Conservation (phyloP, 2,329 filamentous ascomycete genomes). For the Bisporella sp. region DNA sequence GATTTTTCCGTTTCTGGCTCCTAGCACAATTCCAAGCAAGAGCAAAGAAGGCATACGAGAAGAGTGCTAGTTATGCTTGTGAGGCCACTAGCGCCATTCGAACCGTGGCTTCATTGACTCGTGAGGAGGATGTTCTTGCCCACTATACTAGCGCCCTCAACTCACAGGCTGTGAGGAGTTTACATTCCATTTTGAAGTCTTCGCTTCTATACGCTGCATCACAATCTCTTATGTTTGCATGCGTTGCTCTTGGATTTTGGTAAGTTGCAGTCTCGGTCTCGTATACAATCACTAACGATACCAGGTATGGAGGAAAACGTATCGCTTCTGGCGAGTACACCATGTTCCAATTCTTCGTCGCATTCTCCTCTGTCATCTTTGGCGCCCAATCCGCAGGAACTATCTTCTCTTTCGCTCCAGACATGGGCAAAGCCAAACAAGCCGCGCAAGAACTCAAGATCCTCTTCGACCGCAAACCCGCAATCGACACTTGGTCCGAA, state of each 20-base stretch:
- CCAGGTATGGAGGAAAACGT: constrained; percentile 65
- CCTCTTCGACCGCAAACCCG: constrained; percentile 75
- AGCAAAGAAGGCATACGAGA: constrained; percentile 72
- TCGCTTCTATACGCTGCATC: constrained; percentile 76
- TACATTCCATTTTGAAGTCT: constrained; percentile 69
- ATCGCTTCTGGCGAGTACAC: constrained; percentile 65
- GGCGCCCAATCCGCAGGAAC: constrained; percentile 86
- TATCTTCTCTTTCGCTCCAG: constrained; percentile 82
- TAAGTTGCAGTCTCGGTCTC: constrained; percentile 1
- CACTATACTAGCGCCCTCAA: constrained; percentile 65
- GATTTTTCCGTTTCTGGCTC: constrained; percentile 85
- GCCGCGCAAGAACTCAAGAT: constrained; percentile 74
- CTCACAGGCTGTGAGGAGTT: constrained; percentile 57
- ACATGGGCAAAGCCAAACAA: constrained; percentile 88
- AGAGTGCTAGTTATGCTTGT: constrained; percentile 79
- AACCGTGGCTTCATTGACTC: constrained; percentile 84
- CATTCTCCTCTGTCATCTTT: constrained; percentile 83
- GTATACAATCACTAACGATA: constrained; percentile 1
- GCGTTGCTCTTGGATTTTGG: constrained; percentile 86
- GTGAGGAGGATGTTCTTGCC: constrained; percentile 71
- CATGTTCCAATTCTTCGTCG: constrained; percentile 87
- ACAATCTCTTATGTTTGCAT: constrained; percentile 77
- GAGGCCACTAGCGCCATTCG: constrained; percentile 92
- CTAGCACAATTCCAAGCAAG: constrained; percentile 72
- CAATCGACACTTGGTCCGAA: constrained; percentile 74